Conservation (phyloP, 2,329 filamentous ascomycete genomes). For the Fusarium concolor region DNA sequence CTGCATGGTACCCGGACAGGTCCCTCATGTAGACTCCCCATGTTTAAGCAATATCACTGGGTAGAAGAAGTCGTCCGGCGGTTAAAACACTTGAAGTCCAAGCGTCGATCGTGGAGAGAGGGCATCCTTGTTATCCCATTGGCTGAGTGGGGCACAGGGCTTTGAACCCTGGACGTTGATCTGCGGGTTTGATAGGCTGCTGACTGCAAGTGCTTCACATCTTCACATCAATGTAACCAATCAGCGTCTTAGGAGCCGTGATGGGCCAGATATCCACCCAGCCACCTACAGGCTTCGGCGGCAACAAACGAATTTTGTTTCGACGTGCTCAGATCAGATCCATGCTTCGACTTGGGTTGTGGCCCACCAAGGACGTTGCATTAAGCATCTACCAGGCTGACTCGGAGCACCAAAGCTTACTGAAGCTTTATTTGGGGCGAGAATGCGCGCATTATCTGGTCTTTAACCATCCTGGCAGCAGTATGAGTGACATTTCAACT, state of each 20-base stretch:
- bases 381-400: constrained; percentile 16
- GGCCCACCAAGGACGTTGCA: constrained; percentile 24
- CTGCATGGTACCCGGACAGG: constrained; percentile 34
- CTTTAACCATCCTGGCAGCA: constrained; percentile 14
- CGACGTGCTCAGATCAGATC: constrained; percentile 35
- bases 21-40: constrained; percentile 18
- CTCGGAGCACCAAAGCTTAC: neutral
- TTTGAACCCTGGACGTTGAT: constrained; percentile 32
- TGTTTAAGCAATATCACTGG: constrained; percentile 30
- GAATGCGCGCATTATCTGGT: constrained; percentile 6
- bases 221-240: constrained; percentile 51
- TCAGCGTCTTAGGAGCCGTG: constrained; percentile 51
- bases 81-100: constrained; percentile 38
- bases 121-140: constrained; percentile 31
- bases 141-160: constrained; percentile 30
- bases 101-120: constrained; percentile 40
- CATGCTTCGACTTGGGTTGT: constrained; percentile 6
- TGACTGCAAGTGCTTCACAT: constrained; percentile 38
- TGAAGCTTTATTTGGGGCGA: constrained; percentile 1
- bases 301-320: constrained; percentile 55
- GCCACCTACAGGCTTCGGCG: constrained; percentile 58
- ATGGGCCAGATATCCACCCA: constrained; percentile 50
- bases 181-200: constrained; percentile 43
- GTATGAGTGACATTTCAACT: constrained; percentile 26
- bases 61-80: constrained; percentile 23